Conservation (phyloP, 352 stramenopile genomes). For the Phytophthora macrochlamydospora region DNA sequence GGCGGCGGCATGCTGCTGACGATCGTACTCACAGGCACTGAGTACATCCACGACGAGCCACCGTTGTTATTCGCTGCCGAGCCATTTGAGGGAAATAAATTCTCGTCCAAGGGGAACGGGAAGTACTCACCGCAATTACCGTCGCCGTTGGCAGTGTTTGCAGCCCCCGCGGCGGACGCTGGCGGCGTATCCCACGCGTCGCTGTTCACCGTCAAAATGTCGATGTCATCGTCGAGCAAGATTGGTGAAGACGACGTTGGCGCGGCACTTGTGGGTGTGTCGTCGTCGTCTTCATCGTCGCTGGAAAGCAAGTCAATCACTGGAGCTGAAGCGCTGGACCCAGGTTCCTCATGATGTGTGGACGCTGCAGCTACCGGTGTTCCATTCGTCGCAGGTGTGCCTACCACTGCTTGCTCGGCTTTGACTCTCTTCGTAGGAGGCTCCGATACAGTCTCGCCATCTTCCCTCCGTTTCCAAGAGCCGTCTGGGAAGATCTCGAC, state of each 20-base stretch:
- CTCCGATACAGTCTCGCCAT: constrained; percentile 46
- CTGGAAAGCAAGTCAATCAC: constrained; percentile 80
- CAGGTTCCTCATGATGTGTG: constrained; percentile 6
- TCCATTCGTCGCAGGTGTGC: constrained; percentile 8
- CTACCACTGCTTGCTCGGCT: constrained; percentile 35
- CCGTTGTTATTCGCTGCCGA: constrained; percentile 20
- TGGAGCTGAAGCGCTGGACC: constrained; percentile 37
- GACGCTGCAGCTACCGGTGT: constrained; percentile 15
- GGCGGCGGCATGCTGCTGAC: constrained; percentile 31
- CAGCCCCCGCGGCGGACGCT: constrained; percentile 13
- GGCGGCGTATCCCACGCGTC: constrained; percentile 63
- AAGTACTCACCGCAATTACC: constrained; percentile 51
- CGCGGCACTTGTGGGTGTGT: constrained; percentile 5
- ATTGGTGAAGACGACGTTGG: constrained; percentile 29
- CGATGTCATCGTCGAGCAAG: constrained; percentile 63
- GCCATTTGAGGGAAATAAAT: constrained; percentile 43
- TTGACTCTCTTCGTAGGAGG: constrained; percentile 69
- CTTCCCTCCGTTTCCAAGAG: constrained; percentile 72
- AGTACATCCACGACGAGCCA: constrained; percentile 35
- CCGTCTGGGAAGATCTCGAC: constrained; percentile 91
- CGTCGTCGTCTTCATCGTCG: constrained; percentile 66
- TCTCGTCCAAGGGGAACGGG: constrained; percentile 65
- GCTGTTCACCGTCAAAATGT: constrained; percentile 69
- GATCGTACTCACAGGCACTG: constrained; percentile 41
- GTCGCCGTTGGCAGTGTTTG: constrained; percentile 27